Evolutionary conservation across 352 stramenopile genomes (phyloP), one percentile per base, ranked within the genome.

Genomic region (Pythium guiyangense): DNA sequence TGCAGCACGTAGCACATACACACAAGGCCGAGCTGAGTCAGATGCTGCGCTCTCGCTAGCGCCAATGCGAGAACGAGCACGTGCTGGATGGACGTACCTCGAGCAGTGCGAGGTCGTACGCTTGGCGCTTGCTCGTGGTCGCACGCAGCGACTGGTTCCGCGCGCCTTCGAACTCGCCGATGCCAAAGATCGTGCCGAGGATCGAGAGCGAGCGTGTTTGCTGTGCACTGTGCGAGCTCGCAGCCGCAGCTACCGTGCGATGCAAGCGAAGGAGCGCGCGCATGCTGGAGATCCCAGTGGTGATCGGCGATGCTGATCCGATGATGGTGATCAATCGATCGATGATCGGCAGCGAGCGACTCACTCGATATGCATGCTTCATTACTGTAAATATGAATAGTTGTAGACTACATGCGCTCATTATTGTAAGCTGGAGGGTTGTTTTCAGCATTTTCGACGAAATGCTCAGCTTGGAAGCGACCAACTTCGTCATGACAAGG

Each of bases 101-200:
- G 25, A 90, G 66, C 52, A 91, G 67, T 31, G 83, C 80, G 52
- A 92, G 50, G 25, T 86, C 68, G 58, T 79, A 92, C 15, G 81
- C 81, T 34, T 92, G 79, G 39, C 77, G 73, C 67, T 87, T 90
- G 67, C 74, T 77, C 40, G 75, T 88, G 45, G 59, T 70, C 27
- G 71, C 64, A 20, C 69, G 64, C 54, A 92, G 57, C 51, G 73
- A 70, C 64, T 83, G 74, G 56, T 88, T 70, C 50, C 79, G 79
- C 44, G 71, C 64, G 46, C 75, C 81, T 55, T 92, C 81, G 59
- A 90, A 92, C 67, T 92, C 81, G 48, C 81, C 81, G 56, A 92
- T 92, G 45, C 81, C 81, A 55, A 92, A 92, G 60, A 92, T 86
- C 51, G 77, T 74, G 54, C 79, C 62, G 34, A 92, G 65, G 9